Conservation (phyloP, 1,284 basidiomycete species). For the Ganoderma boninense region DNA sequence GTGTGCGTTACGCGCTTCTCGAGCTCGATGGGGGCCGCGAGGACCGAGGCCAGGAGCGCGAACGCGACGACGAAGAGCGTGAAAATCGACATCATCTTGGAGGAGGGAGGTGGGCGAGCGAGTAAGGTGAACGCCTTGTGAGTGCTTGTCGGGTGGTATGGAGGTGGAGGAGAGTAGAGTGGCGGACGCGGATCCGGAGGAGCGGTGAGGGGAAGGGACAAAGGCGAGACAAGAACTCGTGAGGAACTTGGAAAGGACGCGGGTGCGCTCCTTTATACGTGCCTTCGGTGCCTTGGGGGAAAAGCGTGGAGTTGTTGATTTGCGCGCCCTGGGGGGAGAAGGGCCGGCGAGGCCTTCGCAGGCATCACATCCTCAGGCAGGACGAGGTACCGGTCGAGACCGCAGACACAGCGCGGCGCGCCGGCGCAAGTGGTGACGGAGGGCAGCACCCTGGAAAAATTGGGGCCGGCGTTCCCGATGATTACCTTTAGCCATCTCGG, state of each 20-base stretch:
- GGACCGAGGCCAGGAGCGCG: slow-evolving; percentile 49
- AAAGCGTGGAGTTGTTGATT: slow-evolving; percentile 28
- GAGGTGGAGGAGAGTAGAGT: slow-evolving; percentile 11
- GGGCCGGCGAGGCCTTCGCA: slow-evolving; percentile 16
- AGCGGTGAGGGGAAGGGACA: slow-evolving; percentile 8
- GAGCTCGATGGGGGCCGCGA: slow-evolving; percentile 60
- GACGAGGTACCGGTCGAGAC: slow-evolving; percentile 23
- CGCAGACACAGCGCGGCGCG: slow-evolving; percentile 12
- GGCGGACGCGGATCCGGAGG: slow-evolving; percentile 8
- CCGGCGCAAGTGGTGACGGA: slow-evolving; percentile 19
- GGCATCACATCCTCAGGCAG: slow-evolving; percentile 13
- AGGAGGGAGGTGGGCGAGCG: slow-evolving; percentile 12
- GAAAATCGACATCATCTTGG: slow-evolving; percentile 48
- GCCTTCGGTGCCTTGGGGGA: slow-evolving; percentile 21
- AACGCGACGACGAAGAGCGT: slow-evolving; percentile 52
- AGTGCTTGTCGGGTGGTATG: not conserved
- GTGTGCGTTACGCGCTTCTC: slow-evolving; percentile 56
- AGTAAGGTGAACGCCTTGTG: slow-evolving; percentile 17
- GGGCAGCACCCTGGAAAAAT: slow-evolving; percentile 29
- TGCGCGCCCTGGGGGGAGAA: slow-evolving; percentile 17
- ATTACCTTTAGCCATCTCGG: slow-evolving; percentile 29
- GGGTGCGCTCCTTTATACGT: slow-evolving; percentile 32
- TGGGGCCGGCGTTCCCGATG: slow-evolving; percentile 19
- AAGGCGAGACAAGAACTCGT: slow-evolving; percentile 38
- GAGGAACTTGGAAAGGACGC: slow-evolving; percentile 14